Percentiles rank a stretch among this genome's conserved stretches.
These are phyloP conservation scores for Primulina huaijiensis DNA, from an alignment of 257 asterid genomes.

Conservation along the genomic window DNA sequence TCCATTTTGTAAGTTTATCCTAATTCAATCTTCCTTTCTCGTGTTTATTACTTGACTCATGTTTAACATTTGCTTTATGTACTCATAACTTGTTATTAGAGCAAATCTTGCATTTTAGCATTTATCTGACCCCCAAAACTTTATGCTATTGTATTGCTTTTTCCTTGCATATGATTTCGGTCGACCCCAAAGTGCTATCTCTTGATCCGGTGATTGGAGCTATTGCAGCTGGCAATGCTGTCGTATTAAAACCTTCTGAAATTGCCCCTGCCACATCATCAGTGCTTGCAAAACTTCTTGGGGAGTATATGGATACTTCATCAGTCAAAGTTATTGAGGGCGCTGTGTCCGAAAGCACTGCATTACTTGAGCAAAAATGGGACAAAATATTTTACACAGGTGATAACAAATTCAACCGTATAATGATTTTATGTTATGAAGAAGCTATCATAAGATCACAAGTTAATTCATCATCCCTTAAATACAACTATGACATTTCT, in stretches of 20 bases:
- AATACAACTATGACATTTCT: neutral
- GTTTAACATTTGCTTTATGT: neutral
- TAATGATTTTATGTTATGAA: neutral
- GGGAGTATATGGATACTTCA: slow-evolving; percentile 61
- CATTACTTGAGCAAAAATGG: slow-evolving; percentile 69
- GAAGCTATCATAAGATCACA: neutral
- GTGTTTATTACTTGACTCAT: neutral
- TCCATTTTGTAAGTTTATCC: slow-evolving; percentile 68
- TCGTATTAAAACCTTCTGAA: slow-evolving; percentile 72
- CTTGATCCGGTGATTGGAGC: slow-evolving; percentile 88
- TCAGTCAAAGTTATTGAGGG: slow-evolving; percentile 82
- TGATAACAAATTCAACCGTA: slow-evolving; percentile 19
- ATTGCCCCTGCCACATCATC: slow-evolving; percentile 62
- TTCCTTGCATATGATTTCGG: slow-evolving; percentile 2
- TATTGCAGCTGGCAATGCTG: slow-evolving; percentile 85
- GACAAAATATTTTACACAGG: slow-evolving; percentile 81
- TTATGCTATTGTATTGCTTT: neutral
- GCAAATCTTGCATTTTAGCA: too few species aligned
- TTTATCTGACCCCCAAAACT: neutral
- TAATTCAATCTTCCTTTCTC: slow-evolving; percentile 7
- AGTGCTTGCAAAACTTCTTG: slow-evolving; percentile 55
- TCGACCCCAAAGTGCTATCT: slow-evolving; percentile 43
- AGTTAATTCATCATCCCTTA: slow-evolving; percentile 1
- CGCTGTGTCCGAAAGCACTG: slow-evolving; percentile 48
- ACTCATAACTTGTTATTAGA: too few species aligned